A percentile compares a stretch with the other conserved stretches of the same genome.
These are phyloP conservation scores for Magnolia sinica DNA, from an alignment of 164 flowering plant species.

Conservation along the genomic window DNA sequence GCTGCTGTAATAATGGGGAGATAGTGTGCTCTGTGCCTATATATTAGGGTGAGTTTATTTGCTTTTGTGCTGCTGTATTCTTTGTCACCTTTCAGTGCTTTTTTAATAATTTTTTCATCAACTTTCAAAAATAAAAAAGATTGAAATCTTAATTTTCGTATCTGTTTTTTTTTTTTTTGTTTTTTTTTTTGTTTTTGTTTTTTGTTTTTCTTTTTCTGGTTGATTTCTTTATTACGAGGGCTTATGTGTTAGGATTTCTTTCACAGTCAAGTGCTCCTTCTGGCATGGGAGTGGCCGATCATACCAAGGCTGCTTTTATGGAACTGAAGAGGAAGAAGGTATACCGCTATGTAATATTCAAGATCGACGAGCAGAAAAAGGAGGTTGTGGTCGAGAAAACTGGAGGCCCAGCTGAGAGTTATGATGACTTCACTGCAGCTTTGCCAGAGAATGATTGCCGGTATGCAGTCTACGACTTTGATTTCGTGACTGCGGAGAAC, in stretches of 20 bases:
- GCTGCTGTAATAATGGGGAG: too few relatives aligned
- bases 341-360: slow-evolving; percentile 70
- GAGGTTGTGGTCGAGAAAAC: slow-evolving; percentile 82
- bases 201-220: neutral
- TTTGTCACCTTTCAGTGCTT: neutral
- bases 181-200: neutral
- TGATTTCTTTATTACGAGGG: neutral
- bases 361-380: slow-evolving; percentile 76
- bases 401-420: slow-evolving; percentile 74
- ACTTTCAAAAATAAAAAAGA: neutral
- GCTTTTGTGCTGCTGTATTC: too few relatives aligned
- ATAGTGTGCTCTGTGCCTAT: too few relatives aligned
- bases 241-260: slow-evolving; percentile 6
- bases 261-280: slow-evolving; percentile 63
- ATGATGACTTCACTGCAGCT: slow-evolving; percentile 69
- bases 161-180: neutral
- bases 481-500: slow-evolving; percentile 78
- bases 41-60: too few relatives aligned
- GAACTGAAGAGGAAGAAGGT: slow-evolving; percentile 76
- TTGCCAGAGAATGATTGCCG: slow-evolving; percentile 85
- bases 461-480: slow-evolving; percentile 80
- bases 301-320: slow-evolving; percentile 50
- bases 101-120: neutral
- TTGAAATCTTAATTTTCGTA: neutral
- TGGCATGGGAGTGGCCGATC: slow-evolving; percentile 79